Conservation (phyloP, 768 basidiomycete species). For the Leccinum subgranulosum region DNA sequence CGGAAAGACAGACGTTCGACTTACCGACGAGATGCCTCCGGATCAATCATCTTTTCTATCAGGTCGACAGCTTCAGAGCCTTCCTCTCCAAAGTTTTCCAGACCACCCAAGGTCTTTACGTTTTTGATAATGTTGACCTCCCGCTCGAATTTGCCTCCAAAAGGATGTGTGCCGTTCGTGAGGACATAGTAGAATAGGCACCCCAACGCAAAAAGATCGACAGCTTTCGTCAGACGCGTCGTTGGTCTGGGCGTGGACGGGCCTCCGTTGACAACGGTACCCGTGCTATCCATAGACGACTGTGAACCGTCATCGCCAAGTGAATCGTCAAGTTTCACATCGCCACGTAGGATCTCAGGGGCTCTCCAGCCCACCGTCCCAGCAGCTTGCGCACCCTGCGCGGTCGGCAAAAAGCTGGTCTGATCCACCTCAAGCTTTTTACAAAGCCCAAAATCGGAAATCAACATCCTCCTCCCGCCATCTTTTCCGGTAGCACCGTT, state of each 20-base stretch:
- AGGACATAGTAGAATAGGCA: conserved; percentile 94
- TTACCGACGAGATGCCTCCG: conserved; percentile 72
- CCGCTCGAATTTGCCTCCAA: conserved; percentile 87
- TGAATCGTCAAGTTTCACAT: conserved; percentile 86
- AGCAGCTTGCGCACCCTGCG: conserved; percentile 82
- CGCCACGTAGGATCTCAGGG: conserved; percentile 91
- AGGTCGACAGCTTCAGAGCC: conserved; percentile 87
- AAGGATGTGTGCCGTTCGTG: conserved; percentile 90
- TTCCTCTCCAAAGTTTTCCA: conserved; percentile 88
- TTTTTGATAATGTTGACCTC: conserved; percentile 93
- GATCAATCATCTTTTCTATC: conserved; percentile 74
- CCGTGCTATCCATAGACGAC: conserved; percentile 63
- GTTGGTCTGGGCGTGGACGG: conserved; percentile 28
- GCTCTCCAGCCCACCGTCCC: conserved; percentile 98
- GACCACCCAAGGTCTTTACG: conserved; percentile 60
- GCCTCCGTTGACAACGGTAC: conserved; percentile 39
- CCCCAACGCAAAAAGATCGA: conserved; percentile 95
- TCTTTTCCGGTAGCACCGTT: conserved; percentile 41
- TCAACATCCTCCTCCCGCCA: conserved; percentile 73
- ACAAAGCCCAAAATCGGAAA: conserved; percentile 96
- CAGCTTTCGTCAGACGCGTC: conserved; percentile 85
- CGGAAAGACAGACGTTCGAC: conserved; percentile 24
- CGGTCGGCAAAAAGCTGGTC: conserved; percentile 92
- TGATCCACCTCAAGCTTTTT: conserved; percentile 95
- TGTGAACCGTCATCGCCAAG: conserved; percentile 61